phyloP scores from a whole-genome alignment of 257 asterid genomes.

The Pogostemon cablin region DNA sequence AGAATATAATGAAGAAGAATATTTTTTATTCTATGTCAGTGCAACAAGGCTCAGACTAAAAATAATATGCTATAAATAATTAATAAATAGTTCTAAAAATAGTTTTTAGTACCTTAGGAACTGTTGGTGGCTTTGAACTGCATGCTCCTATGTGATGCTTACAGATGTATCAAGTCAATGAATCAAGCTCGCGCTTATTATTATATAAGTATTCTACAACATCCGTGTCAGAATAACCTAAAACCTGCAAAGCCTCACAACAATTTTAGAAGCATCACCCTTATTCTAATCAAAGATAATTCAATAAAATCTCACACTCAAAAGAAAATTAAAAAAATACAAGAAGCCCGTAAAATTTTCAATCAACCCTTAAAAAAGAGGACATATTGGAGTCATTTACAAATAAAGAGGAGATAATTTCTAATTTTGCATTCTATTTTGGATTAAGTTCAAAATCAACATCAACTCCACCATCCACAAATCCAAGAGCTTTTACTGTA shows the following conservation, averaged over 20 bases:
- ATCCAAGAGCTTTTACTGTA: not conserved
- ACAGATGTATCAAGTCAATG: constrained; percentile 67
- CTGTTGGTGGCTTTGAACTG: constrained; percentile 77
- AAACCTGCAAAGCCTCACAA: constrained; percentile 57
- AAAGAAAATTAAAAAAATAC: not conserved
- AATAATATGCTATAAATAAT: not conserved
- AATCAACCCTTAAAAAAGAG: not conserved
- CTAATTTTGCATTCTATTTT: not conserved
- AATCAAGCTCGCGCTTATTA: constrained; percentile 60
- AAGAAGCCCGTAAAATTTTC: not conserved
- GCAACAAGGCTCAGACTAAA: not conserved
- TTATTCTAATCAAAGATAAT: not conserved
- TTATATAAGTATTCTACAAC: constrained; percentile 82
- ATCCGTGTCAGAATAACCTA: constrained; percentile 96
- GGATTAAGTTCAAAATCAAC: not conserved
- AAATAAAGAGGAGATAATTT: not conserved
- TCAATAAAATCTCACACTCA: not conserved
- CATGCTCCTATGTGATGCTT: constrained; percentile 87
- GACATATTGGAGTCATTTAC: too few species aligned
- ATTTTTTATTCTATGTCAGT: not conserved
- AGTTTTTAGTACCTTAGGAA: constrained; percentile 72
- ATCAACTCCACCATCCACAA: not conserved
- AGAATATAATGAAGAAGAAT: not conserved
- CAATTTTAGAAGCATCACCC: not conserved
- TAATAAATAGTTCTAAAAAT: not conserved